These are phyloP conservation scores for Tuber aestivum DNA, from an alignment of 495 filamentous ascomycete species.

Conservation along the genomic window DNA sequence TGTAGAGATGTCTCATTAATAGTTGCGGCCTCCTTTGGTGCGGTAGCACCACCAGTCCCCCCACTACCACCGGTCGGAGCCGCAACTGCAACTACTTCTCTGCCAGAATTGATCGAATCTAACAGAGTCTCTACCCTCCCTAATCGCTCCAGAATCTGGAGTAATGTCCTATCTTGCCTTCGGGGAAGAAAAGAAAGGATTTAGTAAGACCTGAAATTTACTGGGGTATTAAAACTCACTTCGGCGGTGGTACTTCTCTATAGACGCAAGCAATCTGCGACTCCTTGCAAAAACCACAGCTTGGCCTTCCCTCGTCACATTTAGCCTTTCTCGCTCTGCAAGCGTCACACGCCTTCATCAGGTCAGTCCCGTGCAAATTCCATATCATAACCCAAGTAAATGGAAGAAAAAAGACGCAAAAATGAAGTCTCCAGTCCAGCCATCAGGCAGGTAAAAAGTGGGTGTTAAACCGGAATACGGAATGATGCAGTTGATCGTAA, in stretches of 20 bases:
- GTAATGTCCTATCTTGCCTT: slow-evolving; percentile 42
- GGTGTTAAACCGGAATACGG: background rate
- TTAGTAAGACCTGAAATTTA: slow-evolving; percentile 13
- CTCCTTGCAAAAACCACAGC: slow-evolving; percentile 57
- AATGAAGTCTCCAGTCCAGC: background rate
- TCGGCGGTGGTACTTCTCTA: slow-evolving; percentile 57
- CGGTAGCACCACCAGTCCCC: background rate
- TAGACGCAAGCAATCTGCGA: slow-evolving; percentile 54
- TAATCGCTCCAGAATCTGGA: slow-evolving; percentile 41
- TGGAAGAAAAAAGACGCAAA: background rate
- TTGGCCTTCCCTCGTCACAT: slow-evolving; percentile 57
- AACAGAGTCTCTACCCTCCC: slow-evolving; percentile 40
- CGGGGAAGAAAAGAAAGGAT: slow-evolving; percentile 9
- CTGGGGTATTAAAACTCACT: slow-evolving; percentile 44
- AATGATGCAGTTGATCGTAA: background rate
- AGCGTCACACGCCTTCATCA: slow-evolving; percentile 54
- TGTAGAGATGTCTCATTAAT: slow-evolving; percentile 16
- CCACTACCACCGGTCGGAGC: background rate
- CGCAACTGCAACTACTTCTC: background rate
- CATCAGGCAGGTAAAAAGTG: background rate
- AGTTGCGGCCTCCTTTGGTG: slow-evolving; percentile 25
- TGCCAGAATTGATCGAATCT: slow-evolving; percentile 33
- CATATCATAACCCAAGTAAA: background rate
- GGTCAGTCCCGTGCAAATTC: background rate
- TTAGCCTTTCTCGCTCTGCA: slow-evolving; percentile 60